phyloP scores from a whole-genome alignment of 2,329 filamentous ascomycete genomes.

The Emmonsiellopsis sp. region DNA sequence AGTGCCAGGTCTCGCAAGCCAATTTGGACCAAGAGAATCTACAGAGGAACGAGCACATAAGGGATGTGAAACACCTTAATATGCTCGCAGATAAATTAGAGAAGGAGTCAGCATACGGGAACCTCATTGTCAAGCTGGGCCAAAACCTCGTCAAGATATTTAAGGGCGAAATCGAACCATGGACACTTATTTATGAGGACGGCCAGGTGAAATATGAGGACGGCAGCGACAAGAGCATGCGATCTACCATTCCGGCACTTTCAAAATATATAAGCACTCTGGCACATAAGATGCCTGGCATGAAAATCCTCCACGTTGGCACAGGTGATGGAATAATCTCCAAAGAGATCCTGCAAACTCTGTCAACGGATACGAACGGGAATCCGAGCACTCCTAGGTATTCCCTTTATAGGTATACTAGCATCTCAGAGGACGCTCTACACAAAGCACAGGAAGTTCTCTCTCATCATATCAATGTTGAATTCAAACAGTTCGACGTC shows the following conservation, averaged over 20 bases:
- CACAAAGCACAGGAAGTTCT: constrained; percentile 5
- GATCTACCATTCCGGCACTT: neutral
- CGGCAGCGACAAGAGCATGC: neutral
- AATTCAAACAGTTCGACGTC: constrained; percentile 9
- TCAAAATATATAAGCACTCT: neutral
- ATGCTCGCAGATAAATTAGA: neutral
- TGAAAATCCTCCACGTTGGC: neutral
- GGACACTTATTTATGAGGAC: neutral
- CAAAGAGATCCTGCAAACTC: neutral
- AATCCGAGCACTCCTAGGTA: constrained; percentile 1
- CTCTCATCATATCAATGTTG: neutral
- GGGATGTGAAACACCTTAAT: too few relatives aligned
- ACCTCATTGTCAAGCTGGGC: too few relatives aligned
- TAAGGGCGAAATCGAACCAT: neutral
- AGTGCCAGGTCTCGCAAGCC: neutral
- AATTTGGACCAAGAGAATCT: neutral
- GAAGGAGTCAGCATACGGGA: neutral
- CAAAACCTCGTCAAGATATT: too few relatives aligned
- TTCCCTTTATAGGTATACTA: constrained; percentile 8
- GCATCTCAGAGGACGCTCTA: constrained; percentile 11
- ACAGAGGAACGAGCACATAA: neutral
- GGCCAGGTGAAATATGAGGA: neutral
- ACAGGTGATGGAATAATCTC: neutral
- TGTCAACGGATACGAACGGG: neutral
- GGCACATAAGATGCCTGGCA: neutral